Percentiles rank a stretch among this genome's conserved stretches.
Conservation (phyloP, 495 filamentous ascomycete genomes). For the Penicillium egyptiacum region DNA sequence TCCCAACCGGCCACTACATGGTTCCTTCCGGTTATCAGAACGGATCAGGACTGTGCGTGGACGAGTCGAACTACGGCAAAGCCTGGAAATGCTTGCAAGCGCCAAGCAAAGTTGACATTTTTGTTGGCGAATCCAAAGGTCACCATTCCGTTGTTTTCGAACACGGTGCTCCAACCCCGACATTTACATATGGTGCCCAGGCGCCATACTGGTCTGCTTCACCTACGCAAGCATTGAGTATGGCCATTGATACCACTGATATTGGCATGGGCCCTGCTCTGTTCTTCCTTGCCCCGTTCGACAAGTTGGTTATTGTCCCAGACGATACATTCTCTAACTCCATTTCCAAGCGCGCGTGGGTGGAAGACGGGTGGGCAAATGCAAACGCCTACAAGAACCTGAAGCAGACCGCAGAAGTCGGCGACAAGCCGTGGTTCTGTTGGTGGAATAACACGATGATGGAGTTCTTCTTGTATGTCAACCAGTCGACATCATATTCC, state of each 20-base stretch:
- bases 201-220: slow-evolving; percentile 52
- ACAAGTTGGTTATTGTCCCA: slow-evolving; percentile 78
- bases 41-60: slow-evolving; percentile 65
- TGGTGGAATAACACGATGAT: slow-evolving; percentile 81
- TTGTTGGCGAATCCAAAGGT: slow-evolving; percentile 24
- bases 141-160: slow-evolving; percentile 31
- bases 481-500: slow-evolving; percentile 50
- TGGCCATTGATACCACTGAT: slow-evolving; percentile 66
- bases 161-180: slow-evolving; percentile 31
- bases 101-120: slow-evolving; percentile 42
- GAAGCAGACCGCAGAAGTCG: slow-evolving; percentile 52
- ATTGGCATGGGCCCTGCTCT: slow-evolving; percentile 67
- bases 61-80: slow-evolving; percentile 53
- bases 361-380: slow-evolving; percentile 27
- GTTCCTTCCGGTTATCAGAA: slow-evolving; percentile 60
- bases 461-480: slow-evolving; percentile 78
- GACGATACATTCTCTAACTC: slow-evolving; percentile 48
- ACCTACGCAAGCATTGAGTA: slow-evolving; percentile 48
- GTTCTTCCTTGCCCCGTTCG: slow-evolving; percentile 67
- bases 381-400: slow-evolving; percentile 23
- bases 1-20: slow-evolving; percentile 64
- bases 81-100: slow-evolving; percentile 68
- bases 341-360: slow-evolving; percentile 31
- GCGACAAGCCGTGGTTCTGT: slow-evolving; percentile 82
- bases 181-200: slow-evolving; percentile 71